Base-by-base conservation (phyloP, 495 filamentous ascomycete genomes). In the Xylaria venustula region DNA sequence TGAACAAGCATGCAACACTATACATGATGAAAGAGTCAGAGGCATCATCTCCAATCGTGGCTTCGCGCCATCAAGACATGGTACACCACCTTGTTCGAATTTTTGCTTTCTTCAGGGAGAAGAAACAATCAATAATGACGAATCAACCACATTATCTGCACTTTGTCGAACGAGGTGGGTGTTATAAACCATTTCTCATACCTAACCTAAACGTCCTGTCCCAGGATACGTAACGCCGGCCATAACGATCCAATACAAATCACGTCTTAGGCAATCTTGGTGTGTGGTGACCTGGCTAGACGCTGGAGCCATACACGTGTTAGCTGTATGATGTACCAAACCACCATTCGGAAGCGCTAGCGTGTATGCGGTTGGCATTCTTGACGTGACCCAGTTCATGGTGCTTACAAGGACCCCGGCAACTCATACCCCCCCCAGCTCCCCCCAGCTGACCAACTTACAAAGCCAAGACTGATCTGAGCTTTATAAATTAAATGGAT, bases 391-490 rank as follows among this genome's bases (percentile, higher is more conserved):
- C 48, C 17, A 54, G 20, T 54, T 36, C 23, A 47, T 54, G 58
- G 40, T 37, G 50, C 58, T 54, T 48, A 26, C 54, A 58, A 36
- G 17, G 28, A 19, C 28, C 30, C 17, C n/a, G 48, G n/a, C 30
- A 34, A 1, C 30, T 36, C 30, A 4, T 30, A 17, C 32, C 30
- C 48, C 48, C 49, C 46, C 34, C 17, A 37, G 34, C 56, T 23
- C 56, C 47, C 48, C 41, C 58, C 50, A 61, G 58, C 58, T 54
- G 50, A 60, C 58, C 49, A 45, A 36, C 15, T 41, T 34, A 25
- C 57, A 60, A 25, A 41, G 57, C 57, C 57, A 60, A 60, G 49
- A 48, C 58, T 54, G 58, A 61, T 61, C 58, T 60, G 54, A 58
- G 54, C 30, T 58, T 49, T 41, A 41, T 48, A 58, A 58, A 58